Conservation (phyloP, 2,329 filamentous ascomycete genomes). For the Fusarium xyrophilum region DNA sequence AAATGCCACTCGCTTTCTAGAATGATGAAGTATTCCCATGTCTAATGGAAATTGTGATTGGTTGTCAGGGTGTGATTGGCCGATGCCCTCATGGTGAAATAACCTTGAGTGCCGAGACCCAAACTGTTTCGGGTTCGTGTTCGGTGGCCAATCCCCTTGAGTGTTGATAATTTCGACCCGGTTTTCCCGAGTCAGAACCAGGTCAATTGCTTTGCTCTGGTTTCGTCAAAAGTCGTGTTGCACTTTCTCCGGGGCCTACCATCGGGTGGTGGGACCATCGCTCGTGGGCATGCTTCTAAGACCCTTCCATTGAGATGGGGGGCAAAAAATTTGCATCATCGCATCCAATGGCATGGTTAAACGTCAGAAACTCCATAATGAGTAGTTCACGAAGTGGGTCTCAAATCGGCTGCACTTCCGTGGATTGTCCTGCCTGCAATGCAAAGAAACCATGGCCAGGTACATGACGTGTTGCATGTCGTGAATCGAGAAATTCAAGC, state of each 20-base stretch:
- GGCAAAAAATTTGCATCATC: slow-evolving; percentile 41
- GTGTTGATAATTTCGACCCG: slow-evolving; percentile 8
- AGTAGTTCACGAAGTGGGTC: slow-evolving; percentile 14
- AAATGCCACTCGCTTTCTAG: slow-evolving; percentile 39
- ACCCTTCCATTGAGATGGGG: slow-evolving; percentile 38
- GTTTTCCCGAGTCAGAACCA: slow-evolving; percentile 31
- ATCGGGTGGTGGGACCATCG: slow-evolving; percentile 34
- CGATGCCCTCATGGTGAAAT: slow-evolving; percentile 9
- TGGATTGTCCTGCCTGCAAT: slow-evolving; percentile 31
- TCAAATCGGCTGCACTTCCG: slow-evolving; percentile 22
- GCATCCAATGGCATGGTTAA: slow-evolving; percentile 38
- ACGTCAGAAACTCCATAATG: slow-evolving; percentile 25
- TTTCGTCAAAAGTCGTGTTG: slow-evolving; percentile 14
- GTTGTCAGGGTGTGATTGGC: slow-evolving; percentile 11
- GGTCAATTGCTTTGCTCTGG: slow-evolving; percentile 13
- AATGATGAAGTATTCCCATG: slow-evolving; percentile 31
- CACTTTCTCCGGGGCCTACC: slow-evolving; percentile 13
- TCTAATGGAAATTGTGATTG: slow-evolving; percentile 34
- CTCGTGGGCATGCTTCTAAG: slow-evolving; percentile 35
- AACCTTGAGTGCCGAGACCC: slow-evolving; percentile 20
- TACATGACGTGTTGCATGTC: slow-evolving; percentile 38
- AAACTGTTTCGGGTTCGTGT: slow-evolving; percentile 28
- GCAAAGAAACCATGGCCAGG: slow-evolving; percentile 40
- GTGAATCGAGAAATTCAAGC: slow-evolving; percentile 5
- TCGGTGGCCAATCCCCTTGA: slow-evolving; percentile 11